phyloP scores from a whole-genome alignment of 2,329 filamentous ascomycete species.

The Arthroderma sp. region DNA sequence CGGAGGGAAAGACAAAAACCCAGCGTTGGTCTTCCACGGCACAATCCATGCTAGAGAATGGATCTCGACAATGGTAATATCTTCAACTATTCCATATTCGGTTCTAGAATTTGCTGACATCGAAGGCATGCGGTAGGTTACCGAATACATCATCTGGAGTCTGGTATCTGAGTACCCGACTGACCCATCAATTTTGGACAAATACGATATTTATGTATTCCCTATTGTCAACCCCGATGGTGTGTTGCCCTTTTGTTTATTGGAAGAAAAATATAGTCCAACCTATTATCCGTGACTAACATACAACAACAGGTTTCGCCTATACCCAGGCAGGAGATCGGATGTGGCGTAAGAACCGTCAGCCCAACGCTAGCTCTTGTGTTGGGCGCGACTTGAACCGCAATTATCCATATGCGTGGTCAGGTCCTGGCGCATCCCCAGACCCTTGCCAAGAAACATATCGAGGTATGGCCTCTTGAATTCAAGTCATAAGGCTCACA shows the following conservation, averaged over 20 bases:
- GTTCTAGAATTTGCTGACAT: no score
- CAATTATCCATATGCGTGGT: slow-evolving; percentile 44
- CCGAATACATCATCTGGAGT: slow-evolving; percentile 41
- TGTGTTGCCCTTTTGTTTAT: slow-evolving; percentile 15
- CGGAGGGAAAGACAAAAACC: slow-evolving; percentile 32
- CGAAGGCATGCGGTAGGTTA: not conserved
- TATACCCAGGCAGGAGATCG: slow-evolving; percentile 45
- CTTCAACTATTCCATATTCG: not conserved
- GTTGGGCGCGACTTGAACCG: slow-evolving; percentile 45
- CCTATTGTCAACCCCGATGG: slow-evolving; percentile 51
- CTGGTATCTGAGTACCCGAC: slow-evolving; percentile 36
- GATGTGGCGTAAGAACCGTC: slow-evolving; percentile 52
- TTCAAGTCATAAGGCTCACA: not conserved
- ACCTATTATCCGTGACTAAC: not conserved
- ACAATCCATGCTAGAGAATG: slow-evolving; percentile 50
- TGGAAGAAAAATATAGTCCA: not conserved
- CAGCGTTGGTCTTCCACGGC: slow-evolving; percentile 43
- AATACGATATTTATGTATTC: slow-evolving; percentile 54
- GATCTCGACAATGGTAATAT: slow-evolving; percentile 40
- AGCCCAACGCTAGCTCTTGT: slow-evolving; percentile 27
- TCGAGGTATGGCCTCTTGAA: slow-evolving; percentile 14
- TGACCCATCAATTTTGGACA: slow-evolving; percentile 38
- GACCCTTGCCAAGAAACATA: slow-evolving; percentile 41
- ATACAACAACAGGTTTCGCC: slow-evolving; percentile 37
- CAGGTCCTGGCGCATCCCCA: slow-evolving; percentile 35